Evolutionary conservation across 371 early-diverging fungal genomes (phyloP).

Genomic region (Choanephora cucurbitarum): DNA sequence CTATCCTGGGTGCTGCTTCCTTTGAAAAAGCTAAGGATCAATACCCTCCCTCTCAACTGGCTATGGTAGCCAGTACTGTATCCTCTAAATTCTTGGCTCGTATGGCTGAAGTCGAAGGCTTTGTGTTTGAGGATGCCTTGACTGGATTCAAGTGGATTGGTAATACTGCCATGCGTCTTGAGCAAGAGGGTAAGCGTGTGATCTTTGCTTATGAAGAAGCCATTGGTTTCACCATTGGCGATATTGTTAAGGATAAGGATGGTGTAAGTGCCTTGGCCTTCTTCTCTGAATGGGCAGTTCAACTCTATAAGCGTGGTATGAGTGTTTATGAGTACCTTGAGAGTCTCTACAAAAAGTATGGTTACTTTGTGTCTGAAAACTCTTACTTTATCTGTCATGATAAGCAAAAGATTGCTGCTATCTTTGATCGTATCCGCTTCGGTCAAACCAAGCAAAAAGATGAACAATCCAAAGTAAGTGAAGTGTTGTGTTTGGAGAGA

Average conservation of each 20-base stretch:
- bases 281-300: conserved; percentile 81
- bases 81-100: conserved; percentile 84
- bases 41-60: conserved; percentile 57
- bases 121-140: conserved; percentile 86
- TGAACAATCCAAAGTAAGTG: conserved; percentile 4
- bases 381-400: conserved; percentile 89
- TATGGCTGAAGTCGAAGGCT: conserved; percentile 78
- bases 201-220: conserved; percentile 95
- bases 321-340: conserved; percentile 71
- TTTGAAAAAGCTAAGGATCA: conserved; percentile 59
- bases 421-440: conserved; percentile 84
- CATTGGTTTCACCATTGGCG: conserved; percentile 84
- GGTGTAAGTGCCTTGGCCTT: conserved; percentile 83
- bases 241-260: conserved; percentile 84
- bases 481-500: not conserved
- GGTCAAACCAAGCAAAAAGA: conserved; percentile 43
- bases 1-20: conserved; percentile 78
- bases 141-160: conserved; percentile 98
- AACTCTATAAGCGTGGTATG: conserved; percentile 64
- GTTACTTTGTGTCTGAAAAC: conserved; percentile 85
- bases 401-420: conserved; percentile 61
- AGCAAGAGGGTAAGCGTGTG: conserved; percentile 60
- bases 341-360: conserved; percentile 80
- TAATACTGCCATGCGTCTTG: conserved; percentile 74
- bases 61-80: conserved; percentile 89